These are phyloP conservation scores for Nadsonia fulvescens DNA, from an alignment of 805 yeast species.

Conservation along the genomic window DNA sequence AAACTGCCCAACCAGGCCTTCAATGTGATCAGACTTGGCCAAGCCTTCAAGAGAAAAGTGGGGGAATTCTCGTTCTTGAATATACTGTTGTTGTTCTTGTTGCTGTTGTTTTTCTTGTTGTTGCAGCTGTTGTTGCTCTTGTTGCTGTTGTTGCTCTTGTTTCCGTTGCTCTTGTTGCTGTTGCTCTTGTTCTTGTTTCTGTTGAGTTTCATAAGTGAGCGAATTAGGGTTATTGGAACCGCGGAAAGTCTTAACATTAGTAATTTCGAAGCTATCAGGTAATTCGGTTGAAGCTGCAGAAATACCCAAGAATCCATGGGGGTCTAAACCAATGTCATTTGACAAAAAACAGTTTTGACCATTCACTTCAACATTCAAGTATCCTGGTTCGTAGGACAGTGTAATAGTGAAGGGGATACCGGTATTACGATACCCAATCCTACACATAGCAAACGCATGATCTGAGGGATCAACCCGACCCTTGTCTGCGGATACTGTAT, in stretches of 20 bases:
- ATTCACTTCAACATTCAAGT: constrained; percentile 20
- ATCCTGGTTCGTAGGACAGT: constrained; percentile 16
- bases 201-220: constrained; percentile 1
- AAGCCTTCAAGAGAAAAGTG: too few relatives aligned
- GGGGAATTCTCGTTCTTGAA: too few relatives aligned
- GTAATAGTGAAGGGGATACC: constrained; percentile 15
- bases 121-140: constrained; percentile 4
- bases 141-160: constrained; percentile 4
- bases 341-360: constrained; percentile 21
- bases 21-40: too few relatives aligned
- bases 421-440: constrained; percentile 19
- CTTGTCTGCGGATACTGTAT: too few relatives aligned
- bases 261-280: constrained; percentile 11
- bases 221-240: constrained; percentile 1
- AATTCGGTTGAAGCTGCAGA: constrained; percentile 14
- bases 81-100: too few relatives aligned
- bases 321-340: constrained; percentile 18
- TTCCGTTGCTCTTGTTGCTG: constrained; percentile 1
- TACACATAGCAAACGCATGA: constrained; percentile 21
- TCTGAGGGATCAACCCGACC: constrained; percentile 13
- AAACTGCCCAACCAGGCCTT: too few relatives aligned
- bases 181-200: constrained; percentile 1
- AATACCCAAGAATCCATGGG: constrained; percentile 17
- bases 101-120: constrained; percentile 1
- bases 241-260: constrained; percentile 8